Percentiles rank a stretch among this genome's conserved stretches.
Conservation (phyloP, 441 rosid species). For the Dalechampia spathulata region DNA sequence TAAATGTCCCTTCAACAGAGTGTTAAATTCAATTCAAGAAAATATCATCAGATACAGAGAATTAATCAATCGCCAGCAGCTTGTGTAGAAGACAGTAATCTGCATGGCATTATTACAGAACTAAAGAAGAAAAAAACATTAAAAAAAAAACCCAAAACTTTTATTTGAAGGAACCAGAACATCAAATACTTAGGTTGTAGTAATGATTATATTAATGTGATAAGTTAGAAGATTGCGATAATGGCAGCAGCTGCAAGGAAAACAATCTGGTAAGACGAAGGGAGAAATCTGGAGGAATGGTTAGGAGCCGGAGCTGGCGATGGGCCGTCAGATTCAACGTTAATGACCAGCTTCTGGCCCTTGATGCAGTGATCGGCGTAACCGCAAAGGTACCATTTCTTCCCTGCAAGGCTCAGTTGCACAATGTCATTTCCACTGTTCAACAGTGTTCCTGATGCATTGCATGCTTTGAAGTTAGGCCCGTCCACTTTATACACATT, state of each 20-base stretch:
- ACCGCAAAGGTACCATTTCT: slow-evolving; percentile 45
- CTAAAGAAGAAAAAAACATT: too few species aligned
- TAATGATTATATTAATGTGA: not conserved
- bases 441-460: not conserved
- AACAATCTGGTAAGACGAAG: slow-evolving; percentile 8
- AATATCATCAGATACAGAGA: too few species aligned
- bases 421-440: slow-evolving; percentile 28
- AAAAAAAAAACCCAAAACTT: too few species aligned
- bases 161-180: too few species aligned
- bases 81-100: too few species aligned
- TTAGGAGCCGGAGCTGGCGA: slow-evolving; percentile 10
- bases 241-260: not conserved
- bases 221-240: not conserved
- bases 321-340: not conserved
- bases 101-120: too few species aligned
- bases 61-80: too few species aligned
- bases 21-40: too few species aligned
- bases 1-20: too few species aligned
- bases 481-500: slow-evolving; percentile 28
- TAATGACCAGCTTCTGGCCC: slow-evolving; percentile 30
- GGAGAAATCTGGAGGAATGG: not conserved
- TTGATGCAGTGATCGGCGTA: slow-evolving; percentile 12
- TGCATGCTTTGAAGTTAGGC: slow-evolving; percentile 23
- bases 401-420: slow-evolving; percentile 16
- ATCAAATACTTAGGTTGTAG: too few species aligned